phyloP scores from a whole-genome alignment of 257 asterid genomes.

The Plectranthus barbatus region DNA sequence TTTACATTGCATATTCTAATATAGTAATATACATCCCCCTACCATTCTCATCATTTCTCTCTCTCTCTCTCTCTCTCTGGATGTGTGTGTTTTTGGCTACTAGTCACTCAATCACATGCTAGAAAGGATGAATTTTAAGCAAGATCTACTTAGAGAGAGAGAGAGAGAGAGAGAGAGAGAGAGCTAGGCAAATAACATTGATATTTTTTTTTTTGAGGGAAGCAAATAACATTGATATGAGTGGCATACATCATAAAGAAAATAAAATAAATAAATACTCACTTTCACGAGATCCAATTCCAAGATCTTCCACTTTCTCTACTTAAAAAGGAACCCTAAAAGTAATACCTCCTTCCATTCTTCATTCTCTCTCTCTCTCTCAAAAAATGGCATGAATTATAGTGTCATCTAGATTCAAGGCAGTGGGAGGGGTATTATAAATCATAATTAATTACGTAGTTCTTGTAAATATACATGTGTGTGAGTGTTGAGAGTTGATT shows the following conservation, averaged over 20 bases:
- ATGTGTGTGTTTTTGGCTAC: neutral
- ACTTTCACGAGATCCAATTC: constrained; percentile 71
- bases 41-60: no score
- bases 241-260: constrained; percentile 11
- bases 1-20: no score
- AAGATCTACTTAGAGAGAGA: constrained; percentile 29
- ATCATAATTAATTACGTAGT: no score
- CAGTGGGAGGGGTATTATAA: no score
- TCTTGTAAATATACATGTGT: neutral
- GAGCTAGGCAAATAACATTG: constrained; percentile 34
- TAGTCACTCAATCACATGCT: constrained; percentile 29
- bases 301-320: constrained; percentile 19
- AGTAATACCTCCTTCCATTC: neutral
- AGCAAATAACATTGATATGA: constrained; percentile 34
- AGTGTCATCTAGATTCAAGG: no score
- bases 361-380: neutral
- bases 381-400: neutral
- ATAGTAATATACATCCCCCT: no score
- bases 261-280: constrained; percentile 20
- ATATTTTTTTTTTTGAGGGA: no score
- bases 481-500: no score
- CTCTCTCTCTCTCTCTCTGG: neutral
- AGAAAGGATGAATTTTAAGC: constrained; percentile 44
- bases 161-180: no score
- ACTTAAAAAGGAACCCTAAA: neutral